Evolutionary conservation across 163 green algal species (phyloP).

Genomic region (Botryococcus braunii): DNA sequence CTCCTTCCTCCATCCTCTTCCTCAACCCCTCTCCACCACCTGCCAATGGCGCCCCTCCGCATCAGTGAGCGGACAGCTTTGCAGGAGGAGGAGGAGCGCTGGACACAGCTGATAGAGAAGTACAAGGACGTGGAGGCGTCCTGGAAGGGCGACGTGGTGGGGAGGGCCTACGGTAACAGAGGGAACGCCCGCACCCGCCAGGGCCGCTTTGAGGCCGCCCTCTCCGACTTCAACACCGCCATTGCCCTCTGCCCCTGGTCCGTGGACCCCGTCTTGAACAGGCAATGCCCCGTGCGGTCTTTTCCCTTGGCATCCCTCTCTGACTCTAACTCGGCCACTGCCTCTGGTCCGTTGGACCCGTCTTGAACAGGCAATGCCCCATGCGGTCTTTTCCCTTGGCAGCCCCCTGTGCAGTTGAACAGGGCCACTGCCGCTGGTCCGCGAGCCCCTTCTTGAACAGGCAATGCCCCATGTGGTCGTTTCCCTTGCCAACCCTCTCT

Average conservation of each 20-base stretch:
- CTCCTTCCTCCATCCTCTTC: too few relatives aligned
- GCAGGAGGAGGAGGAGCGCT: conserved; percentile 63
- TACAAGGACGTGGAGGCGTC: conserved; percentile 46
- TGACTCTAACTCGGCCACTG: conserved; percentile 77
- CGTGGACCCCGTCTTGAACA: conserved; percentile 59
- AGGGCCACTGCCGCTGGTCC: conserved; percentile 60
- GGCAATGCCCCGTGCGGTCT: too few relatives aligned
- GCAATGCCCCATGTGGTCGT: too few relatives aligned
- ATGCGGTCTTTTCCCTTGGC: too few relatives aligned
- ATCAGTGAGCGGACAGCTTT: conserved; percentile 20
- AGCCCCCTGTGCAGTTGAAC: conserved; percentile 77
- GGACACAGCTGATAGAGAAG: conserved; percentile 69
- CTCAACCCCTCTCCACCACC: too few relatives aligned
- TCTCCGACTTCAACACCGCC: conserved; percentile 73
- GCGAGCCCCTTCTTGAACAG: conserved; percentile 60
- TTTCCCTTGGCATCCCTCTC: conserved; percentile 53
- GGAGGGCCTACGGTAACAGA: conserved; percentile 73
- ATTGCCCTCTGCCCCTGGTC: conserved; percentile 69
- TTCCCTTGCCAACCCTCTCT: conserved; percentile 49
- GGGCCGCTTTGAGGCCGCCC: conserved; percentile 60
- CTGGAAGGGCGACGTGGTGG: conserved; percentile 72
- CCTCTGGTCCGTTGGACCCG: conserved; percentile 58
- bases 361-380: conserved; percentile 61
- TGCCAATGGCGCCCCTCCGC: too few relatives aligned
- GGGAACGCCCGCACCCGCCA: conserved; percentile 75